Conservation (phyloP, 306 rosid species). For the Phaseolus lunatus region DNA sequence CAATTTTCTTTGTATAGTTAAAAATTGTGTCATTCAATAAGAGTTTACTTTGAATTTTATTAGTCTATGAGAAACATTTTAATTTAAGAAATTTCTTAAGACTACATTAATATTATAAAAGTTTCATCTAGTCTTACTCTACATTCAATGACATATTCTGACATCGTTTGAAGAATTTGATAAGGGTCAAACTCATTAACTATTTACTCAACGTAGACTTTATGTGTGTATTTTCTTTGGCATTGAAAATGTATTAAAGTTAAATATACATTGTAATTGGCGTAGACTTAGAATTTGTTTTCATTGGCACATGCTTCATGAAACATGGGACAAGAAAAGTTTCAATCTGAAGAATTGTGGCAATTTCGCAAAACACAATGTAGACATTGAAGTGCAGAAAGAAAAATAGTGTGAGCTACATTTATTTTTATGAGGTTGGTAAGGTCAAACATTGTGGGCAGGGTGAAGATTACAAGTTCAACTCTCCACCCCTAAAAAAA, state of each 20-base stretch:
- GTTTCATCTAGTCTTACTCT: background rate
- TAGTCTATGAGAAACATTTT: too few species aligned
- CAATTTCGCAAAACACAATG: background rate
- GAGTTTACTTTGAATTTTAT: constrained; percentile 8
- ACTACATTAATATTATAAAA: background rate
- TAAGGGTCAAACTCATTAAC: background rate
- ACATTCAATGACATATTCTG: background rate
- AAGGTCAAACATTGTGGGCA: too few species aligned
- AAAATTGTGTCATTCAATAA: constrained; percentile 26
- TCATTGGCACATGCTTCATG: background rate
- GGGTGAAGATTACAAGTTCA: too few species aligned
- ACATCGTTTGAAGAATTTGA: background rate
- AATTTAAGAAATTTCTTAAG: background rate
- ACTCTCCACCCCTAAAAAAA: too few species aligned
- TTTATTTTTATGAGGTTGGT: too few species aligned
- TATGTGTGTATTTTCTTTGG: background rate
- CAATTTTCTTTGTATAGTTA: too few species aligned
- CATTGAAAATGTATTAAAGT: background rate
- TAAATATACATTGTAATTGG: background rate
- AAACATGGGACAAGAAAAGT: constrained; percentile 3
- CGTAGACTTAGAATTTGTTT: constrained; percentile 14
- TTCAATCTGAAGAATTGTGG: too few species aligned
- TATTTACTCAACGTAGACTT: background rate
- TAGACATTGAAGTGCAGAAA: too few species aligned
- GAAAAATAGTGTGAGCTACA: too few species aligned